Percentiles rank a stretch among this genome's conserved stretches.
These are phyloP conservation scores for Colletotrichum liaoningense DNA, from an alignment of 2,329 filamentous ascomycete species.

Conservation along the genomic window DNA sequence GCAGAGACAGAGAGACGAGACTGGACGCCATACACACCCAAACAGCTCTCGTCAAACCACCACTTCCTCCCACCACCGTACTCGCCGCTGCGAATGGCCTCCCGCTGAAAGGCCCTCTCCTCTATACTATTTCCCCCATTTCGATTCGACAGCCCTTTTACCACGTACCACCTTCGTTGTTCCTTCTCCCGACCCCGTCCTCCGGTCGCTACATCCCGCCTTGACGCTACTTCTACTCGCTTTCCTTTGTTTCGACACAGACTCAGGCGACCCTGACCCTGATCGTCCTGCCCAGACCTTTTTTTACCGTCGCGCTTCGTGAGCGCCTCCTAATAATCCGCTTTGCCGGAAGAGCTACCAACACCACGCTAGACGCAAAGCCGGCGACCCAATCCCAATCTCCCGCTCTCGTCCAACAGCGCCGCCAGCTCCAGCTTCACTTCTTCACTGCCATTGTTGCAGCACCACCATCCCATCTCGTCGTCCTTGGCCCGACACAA, in stretches of 20 bases:
- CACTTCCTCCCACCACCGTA: neutral
- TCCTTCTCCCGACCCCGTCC: slow-evolving; percentile 19
- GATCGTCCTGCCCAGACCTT: slow-evolving; percentile 1
- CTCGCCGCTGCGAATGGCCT: slow-evolving; percentile 22
- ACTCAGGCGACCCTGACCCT: neutral
- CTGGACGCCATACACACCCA: slow-evolving; percentile 6
- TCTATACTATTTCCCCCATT: slow-evolving; percentile 1
- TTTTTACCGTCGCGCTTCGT: slow-evolving; percentile 23
- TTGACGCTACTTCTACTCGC: slow-evolving; percentile 9
- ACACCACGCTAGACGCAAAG: slow-evolving; percentile 13
- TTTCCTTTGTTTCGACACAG: slow-evolving; percentile 33
- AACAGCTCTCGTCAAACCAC: slow-evolving; percentile 1
- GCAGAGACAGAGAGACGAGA: slow-evolving; percentile 9
- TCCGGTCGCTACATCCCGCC: slow-evolving; percentile 13
- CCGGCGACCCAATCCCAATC: slow-evolving; percentile 23
- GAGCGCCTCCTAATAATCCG: slow-evolving; percentile 33
- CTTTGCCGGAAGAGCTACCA: slow-evolving; percentile 23
- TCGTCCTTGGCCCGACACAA: slow-evolving; percentile 25
- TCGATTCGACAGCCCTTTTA: slow-evolving; percentile 3
- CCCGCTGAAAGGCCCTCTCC: slow-evolving; percentile 20
- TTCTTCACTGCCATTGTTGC: slow-evolving; percentile 11
- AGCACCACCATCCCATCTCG: slow-evolving; percentile 3
- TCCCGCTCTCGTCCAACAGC: slow-evolving; percentile 8
- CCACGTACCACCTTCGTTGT: slow-evolving; percentile 22
- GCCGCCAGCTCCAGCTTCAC: slow-evolving; percentile 15